phyloP scores from a whole-genome alignment of 192 early-diverging fungal species.

The Paraglomus brasilianum region DNA sequence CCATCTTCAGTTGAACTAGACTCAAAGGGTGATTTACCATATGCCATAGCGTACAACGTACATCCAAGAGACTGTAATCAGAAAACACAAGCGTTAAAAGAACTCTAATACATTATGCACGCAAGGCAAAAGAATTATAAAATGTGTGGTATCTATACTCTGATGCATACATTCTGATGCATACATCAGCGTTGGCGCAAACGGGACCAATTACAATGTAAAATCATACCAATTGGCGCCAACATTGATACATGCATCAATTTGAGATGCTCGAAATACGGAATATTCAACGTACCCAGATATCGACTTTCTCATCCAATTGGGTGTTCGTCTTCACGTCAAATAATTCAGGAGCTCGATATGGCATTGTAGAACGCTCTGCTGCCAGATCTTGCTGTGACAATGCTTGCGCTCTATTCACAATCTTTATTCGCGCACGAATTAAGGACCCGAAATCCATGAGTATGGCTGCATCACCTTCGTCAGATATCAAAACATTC shows the following conservation, averaged over 20 bases:
- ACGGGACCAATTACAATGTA: too few relatives aligned
- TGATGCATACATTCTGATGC: too few relatives aligned
- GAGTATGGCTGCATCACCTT: constrained; percentile 63
- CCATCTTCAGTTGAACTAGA: constrained; percentile 62
- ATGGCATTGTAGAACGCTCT: constrained; percentile 70
- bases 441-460: constrained; percentile 77
- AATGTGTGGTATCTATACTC: too few relatives aligned
- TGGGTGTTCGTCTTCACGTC: constrained; percentile 63
- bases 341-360: constrained; percentile 77
- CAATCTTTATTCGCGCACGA: constrained; percentile 54
- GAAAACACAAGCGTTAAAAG: background rate
- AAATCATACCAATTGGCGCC: background rate
- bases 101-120: background rate
- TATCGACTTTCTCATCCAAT: constrained; percentile 70
- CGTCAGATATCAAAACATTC: constrained; percentile 68
- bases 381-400: constrained; percentile 71
- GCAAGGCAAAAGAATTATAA: too few relatives aligned
- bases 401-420: constrained; percentile 58
- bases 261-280: too few relatives aligned
- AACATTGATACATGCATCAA: too few relatives aligned
- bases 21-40: constrained; percentile 70
- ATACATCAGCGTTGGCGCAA: too few relatives aligned
- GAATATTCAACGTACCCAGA: constrained; percentile 71
- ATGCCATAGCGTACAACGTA: constrained; percentile 70
- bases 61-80: constrained; percentile 60